A percentile compares a stretch with the other conserved stretches of the same genome.
phyloP scores from a whole-genome alignment of 352 stramenopile genomes.

The Globisporangium cederbergense region DNA sequence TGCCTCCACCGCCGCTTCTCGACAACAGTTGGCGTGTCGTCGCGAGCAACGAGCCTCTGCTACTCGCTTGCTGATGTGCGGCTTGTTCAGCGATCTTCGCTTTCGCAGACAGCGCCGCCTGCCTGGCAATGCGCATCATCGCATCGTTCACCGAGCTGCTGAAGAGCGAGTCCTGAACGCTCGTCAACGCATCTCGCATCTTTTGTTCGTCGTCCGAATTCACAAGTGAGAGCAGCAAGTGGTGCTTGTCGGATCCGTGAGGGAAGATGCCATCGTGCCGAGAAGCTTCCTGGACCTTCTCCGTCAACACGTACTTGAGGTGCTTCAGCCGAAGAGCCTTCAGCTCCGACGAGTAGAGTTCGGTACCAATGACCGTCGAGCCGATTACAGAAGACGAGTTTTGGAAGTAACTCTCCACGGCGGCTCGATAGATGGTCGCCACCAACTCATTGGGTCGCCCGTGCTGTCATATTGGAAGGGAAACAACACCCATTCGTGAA shows the following conservation, averaged over 20 bases:
- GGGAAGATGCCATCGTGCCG: slow-evolving; percentile 67
- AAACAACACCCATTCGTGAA: not conserved
- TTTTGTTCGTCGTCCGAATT: slow-evolving; percentile 44
- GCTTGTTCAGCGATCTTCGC: slow-evolving; percentile 79
- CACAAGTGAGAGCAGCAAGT: slow-evolving; percentile 39
- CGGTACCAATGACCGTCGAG: not conserved
- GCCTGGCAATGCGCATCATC: slow-evolving; percentile 79
- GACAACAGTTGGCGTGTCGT: slow-evolving; percentile 73
- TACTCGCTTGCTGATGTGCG: slow-evolving; percentile 62
- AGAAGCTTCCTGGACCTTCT: slow-evolving; percentile 72
- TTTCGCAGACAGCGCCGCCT: slow-evolving; percentile 75
- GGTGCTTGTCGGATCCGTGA: slow-evolving; percentile 61
- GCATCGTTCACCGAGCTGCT: slow-evolving; percentile 71
- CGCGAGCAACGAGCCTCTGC: slow-evolving; percentile 59
- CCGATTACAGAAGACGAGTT: slow-evolving; percentile 1
- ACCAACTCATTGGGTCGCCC: slow-evolving; percentile 1
- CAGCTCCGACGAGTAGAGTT: slow-evolving; percentile 8
- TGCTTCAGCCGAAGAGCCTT: slow-evolving; percentile 41
- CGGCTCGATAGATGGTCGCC: slow-evolving; percentile 14
- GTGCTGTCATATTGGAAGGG: not conserved
- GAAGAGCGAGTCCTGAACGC: slow-evolving; percentile 68
- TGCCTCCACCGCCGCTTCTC: slow-evolving; percentile 23
- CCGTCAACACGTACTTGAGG: slow-evolving; percentile 70
- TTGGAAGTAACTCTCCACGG: slow-evolving; percentile 19
- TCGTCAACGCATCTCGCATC: slow-evolving; percentile 53